Conservation (phyloP, 2,329 filamentous ascomycete species). For the Fusarium sp. region DNA sequence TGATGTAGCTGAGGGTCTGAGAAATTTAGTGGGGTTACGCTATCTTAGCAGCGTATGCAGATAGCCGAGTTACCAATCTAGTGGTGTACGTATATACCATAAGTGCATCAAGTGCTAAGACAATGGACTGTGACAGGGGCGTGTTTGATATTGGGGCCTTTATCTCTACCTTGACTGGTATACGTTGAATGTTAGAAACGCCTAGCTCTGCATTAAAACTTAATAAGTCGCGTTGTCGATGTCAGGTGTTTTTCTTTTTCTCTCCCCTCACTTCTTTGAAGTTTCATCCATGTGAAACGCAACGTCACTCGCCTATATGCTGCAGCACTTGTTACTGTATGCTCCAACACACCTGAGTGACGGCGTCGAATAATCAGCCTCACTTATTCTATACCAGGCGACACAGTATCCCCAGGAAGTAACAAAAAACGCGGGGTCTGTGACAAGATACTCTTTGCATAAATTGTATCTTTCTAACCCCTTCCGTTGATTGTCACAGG, state of each 20-base stretch:
- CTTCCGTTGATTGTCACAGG: neutral
- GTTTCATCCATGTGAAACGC: neutral
- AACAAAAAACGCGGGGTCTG: slow-evolving; percentile 2
- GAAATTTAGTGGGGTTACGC: slow-evolving; percentile 21
- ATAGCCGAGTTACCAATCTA: slow-evolving; percentile 12
- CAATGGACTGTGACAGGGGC: too few species aligned
- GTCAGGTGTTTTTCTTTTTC: slow-evolving; percentile 1
- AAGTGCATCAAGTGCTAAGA: slow-evolving; percentile 7
- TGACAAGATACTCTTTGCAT: slow-evolving; percentile 8
- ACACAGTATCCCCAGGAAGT: slow-evolving; percentile 8
- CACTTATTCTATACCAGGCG: slow-evolving; percentile 1
- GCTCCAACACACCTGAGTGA: slow-evolving; percentile 1
- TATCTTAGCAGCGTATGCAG: slow-evolving; percentile 14
- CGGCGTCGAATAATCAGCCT: neutral
- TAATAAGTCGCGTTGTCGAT: neutral
- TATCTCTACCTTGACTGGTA: too few species aligned
- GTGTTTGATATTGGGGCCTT: neutral
- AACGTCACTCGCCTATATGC: slow-evolving; percentile 25
- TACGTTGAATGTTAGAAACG: neutral
- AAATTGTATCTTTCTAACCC: neutral
- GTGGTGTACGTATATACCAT: slow-evolving; percentile 15
- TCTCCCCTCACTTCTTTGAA: neutral
- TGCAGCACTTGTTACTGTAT: neutral
- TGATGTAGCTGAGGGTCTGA: slow-evolving; percentile 38
- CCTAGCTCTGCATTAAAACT: neutral